These are phyloP conservation scores for Zymoseptoria tritici DNA, from an alignment of 2,329 filamentous ascomycete genomes.

Conservation along the genomic window DNA sequence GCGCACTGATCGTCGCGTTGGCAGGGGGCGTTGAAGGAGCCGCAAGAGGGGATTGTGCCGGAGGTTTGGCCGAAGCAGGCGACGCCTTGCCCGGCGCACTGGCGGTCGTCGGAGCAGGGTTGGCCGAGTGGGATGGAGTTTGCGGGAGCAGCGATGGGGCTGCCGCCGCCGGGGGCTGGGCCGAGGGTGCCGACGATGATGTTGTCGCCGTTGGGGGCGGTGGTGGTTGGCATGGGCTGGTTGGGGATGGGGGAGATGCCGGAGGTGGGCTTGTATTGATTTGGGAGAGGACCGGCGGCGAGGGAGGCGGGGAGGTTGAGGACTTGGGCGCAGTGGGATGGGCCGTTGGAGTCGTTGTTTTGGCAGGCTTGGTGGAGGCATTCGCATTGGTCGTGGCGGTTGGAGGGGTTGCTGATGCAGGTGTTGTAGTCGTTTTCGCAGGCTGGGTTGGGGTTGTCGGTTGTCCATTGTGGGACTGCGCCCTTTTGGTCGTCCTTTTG, in stretches of 20 bases:
- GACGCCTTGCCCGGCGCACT: conserved; percentile 11
- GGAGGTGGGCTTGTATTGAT: background rate
- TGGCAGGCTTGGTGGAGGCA: background rate
- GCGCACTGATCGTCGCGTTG: conserved; percentile 13
- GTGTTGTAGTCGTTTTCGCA: background rate
- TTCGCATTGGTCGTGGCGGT: background rate
- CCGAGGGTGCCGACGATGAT: conserved; percentile 2
- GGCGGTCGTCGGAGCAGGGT: conserved; percentile 6
- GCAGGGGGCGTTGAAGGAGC: conserved; percentile 16
- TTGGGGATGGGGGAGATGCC: background rate
- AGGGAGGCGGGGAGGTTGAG: too few relatives aligned
- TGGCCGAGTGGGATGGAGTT: conserved; percentile 13
- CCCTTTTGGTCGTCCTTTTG: background rate
- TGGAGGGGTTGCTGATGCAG: background rate
- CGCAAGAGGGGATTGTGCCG: conserved; percentile 6
- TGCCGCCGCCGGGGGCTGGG: background rate
- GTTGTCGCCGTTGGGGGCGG: background rate
- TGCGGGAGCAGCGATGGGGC: conserved; percentile 8
- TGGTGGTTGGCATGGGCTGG: background rate
- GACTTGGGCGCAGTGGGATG: background rate
- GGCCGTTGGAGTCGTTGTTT: background rate
- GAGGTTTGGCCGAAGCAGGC: conserved; percentile 11
- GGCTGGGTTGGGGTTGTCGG: background rate
- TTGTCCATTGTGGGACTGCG: background rate
- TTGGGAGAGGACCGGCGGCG: background rate